Evolutionary conservation across 2,329 filamentous ascomycete species (phyloP).

Genomic region (Pseudogymnoascus pannorum): DNA sequence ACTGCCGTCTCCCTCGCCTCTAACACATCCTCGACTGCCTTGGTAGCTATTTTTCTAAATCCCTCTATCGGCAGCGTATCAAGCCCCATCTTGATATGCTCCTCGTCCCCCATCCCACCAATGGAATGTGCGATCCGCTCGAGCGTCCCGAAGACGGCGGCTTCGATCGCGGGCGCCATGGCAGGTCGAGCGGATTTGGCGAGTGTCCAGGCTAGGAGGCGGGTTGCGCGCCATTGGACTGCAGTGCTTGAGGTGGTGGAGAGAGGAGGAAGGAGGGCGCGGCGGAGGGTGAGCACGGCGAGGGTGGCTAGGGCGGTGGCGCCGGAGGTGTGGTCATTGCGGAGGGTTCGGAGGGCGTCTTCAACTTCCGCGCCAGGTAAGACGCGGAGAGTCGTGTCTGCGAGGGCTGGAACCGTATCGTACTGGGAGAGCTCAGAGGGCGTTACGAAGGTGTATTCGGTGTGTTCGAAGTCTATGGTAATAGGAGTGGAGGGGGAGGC

Average conservation of each 20-base stretch:
- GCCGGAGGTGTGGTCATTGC: constrained; percentile 50
- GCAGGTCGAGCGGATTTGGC: constrained; percentile 59
- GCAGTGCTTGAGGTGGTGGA: constrained; percentile 23
- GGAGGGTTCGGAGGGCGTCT: constrained; percentile 41
- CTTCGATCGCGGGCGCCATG: constrained; percentile 55
- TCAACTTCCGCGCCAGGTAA: constrained; percentile 39
- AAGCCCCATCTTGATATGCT: neutral
- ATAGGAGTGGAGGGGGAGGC: constrained; percentile 38
- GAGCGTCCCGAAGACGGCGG: constrained; percentile 41
- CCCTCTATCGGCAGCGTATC: neutral
- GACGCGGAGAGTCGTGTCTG: constrained; percentile 50
- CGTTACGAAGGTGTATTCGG: constrained; percentile 46
- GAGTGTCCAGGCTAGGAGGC: constrained; percentile 54
- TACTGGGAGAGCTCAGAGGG: constrained; percentile 40
- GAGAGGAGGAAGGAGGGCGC: constrained; percentile 35
- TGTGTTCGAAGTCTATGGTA: constrained; percentile 55
- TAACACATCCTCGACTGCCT: constrained; percentile 21
- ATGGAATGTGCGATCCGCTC: constrained; percentile 12
- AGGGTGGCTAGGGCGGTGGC: constrained; percentile 50
- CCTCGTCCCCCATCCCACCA: neutral
- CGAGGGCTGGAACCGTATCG: constrained; percentile 49
- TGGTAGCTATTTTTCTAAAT: constrained; percentile 12
- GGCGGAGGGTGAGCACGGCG: constrained; percentile 43
- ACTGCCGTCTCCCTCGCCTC: neutral
- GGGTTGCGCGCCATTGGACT: constrained; percentile 48